Conservation (phyloP, 2,329 filamentous ascomycete genomes). For the Remersonia thermophila region DNA sequence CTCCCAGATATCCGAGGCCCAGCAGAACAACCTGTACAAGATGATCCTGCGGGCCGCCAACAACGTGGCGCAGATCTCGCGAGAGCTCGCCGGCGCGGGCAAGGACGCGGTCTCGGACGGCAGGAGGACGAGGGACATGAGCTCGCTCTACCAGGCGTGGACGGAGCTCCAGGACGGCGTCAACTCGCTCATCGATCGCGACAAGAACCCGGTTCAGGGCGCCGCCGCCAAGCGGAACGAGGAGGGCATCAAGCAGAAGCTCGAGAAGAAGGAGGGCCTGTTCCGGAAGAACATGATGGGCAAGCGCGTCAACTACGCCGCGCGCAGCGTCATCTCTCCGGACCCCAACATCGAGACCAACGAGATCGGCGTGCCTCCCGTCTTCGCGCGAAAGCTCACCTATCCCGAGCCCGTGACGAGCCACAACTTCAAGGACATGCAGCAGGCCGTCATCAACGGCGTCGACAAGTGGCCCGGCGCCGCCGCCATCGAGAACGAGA, state of each 20-base stretch:
- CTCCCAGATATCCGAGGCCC: constrained; percentile 71
- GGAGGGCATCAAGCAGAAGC: constrained; percentile 91
- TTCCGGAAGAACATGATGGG: constrained; percentile 99
- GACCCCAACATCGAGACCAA: constrained; percentile 99
- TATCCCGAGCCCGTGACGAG: constrained; percentile 96
- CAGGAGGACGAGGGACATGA: constrained; percentile 46
- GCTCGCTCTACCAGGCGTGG: constrained; percentile 70
- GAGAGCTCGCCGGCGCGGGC: constrained; percentile 45
- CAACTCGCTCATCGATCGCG: constrained; percentile 84
- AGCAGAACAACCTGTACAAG: constrained; percentile 82
- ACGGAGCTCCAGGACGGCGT: constrained; percentile 77
- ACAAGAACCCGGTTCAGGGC: constrained; percentile 72
- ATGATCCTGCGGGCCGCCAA: constrained; percentile 66
- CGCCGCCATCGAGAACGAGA: constrained; percentile 88
- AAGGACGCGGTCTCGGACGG: constrained; percentile 25
- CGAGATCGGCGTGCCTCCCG: constrained; percentile 95
- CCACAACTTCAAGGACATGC: constrained; percentile 92
- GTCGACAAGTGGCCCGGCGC: constrained; percentile 83
- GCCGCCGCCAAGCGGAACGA: constrained; percentile 66
- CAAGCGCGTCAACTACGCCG: constrained; percentile 97
- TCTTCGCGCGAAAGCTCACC: constrained; percentile 90
- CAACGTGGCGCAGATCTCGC: constrained; percentile 60
- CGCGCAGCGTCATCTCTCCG: constrained; percentile 92
- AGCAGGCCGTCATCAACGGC: constrained; percentile 92
- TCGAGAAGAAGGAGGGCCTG: constrained; percentile 97